These are phyloP conservation scores for Pleurotus platypus DNA, from an alignment of 768 basidiomycete genomes.

Conservation along the genomic window DNA sequence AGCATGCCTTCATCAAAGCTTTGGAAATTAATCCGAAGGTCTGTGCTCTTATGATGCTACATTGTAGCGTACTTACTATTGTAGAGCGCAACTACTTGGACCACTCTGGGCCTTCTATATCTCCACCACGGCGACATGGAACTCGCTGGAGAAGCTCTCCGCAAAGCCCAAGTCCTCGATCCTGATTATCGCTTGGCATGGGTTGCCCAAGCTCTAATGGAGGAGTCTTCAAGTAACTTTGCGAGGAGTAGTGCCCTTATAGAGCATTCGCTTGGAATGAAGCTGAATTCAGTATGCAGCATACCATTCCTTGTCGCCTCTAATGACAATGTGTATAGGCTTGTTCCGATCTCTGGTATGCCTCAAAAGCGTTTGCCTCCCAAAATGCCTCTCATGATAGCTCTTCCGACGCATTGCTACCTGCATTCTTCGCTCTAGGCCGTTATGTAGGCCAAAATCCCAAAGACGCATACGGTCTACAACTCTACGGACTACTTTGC, in stretches of 20 bases:
- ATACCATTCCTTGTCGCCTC: not conserved
- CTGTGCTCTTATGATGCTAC: constrained; percentile 2
- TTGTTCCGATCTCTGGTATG: constrained; percentile 76
- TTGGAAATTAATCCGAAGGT: constrained; percentile 86
- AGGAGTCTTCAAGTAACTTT: constrained; percentile 53
- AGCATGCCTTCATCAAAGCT: constrained; percentile 90
- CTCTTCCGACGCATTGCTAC: constrained; percentile 51
- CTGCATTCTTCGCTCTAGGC: constrained; percentile 77
- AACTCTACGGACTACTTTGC: constrained; percentile 81
- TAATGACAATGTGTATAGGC: constrained; percentile 43
- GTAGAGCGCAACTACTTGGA: constrained; percentile 77
- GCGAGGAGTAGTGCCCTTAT: constrained; percentile 65
- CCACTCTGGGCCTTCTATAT: constrained; percentile 85
- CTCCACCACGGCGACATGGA: constrained; percentile 74
- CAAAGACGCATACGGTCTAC: constrained; percentile 68
- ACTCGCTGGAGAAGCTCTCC: constrained; percentile 81
- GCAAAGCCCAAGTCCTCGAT: constrained; percentile 86
- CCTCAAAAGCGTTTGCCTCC: constrained; percentile 42
- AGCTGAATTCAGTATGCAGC: constrained; percentile 50
- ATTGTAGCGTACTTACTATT: not conserved
- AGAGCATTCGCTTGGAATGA: constrained; percentile 66
- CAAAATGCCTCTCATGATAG: constrained; percentile 15
- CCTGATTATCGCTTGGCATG: constrained; percentile 87
- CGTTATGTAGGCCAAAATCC: constrained; percentile 71
- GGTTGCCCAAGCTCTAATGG: constrained; percentile 84